Conservation (phyloP, 176 grass and related monocot genomes). For the Bothriochloa decipiens region DNA sequence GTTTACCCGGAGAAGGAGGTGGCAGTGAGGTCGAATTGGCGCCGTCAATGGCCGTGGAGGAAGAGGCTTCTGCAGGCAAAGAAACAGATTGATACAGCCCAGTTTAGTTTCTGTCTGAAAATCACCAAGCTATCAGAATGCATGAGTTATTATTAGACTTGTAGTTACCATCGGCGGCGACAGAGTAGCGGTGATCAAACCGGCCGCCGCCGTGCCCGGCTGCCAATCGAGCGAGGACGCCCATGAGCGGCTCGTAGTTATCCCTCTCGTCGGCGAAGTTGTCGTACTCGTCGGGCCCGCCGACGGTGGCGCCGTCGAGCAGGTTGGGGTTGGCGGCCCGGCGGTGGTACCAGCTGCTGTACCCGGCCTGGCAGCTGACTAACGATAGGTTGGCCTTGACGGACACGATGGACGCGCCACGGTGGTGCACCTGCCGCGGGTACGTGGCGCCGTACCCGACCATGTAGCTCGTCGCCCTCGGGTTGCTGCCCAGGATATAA, state of each 20-base stretch:
- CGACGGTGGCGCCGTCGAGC: conserved; percentile 78
- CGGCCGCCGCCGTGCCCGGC: conserved; percentile 43
- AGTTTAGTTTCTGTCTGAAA: not conserved
- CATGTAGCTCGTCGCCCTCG: conserved; percentile 91
- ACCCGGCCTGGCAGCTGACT: conserved; percentile 75
- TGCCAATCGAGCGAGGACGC: conserved; percentile 72
- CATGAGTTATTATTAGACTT: not conserved
- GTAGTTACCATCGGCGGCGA: conserved; percentile 35
- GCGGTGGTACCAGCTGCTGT: conserved; percentile 59
- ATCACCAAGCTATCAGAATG: not conserved
- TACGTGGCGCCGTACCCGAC: conserved; percentile 69
- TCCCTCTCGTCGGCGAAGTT: conserved; percentile 77
- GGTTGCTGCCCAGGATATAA: conserved; percentile 82
- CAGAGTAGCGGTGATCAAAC: conserved; percentile 42
- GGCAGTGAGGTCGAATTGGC: conserved; percentile 44
- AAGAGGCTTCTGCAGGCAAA: conserved; percentile 34
- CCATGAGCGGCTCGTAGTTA: conserved; percentile 81
- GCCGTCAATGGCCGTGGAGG: conserved; percentile 19
- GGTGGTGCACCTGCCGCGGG: conserved; percentile 78
- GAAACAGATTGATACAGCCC: not conserved
- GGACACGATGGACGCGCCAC: conserved; percentile 78
- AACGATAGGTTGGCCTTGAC: conserved; percentile 52
- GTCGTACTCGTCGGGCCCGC: conserved; percentile 70
- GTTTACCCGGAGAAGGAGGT: conserved; percentile 55
- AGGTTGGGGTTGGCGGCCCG: conserved; percentile 70